Evolutionary conservation across 2,329 filamentous ascomycete genomes (phyloP).

Genomic region (Dothiorella sarmentorum): DNA sequence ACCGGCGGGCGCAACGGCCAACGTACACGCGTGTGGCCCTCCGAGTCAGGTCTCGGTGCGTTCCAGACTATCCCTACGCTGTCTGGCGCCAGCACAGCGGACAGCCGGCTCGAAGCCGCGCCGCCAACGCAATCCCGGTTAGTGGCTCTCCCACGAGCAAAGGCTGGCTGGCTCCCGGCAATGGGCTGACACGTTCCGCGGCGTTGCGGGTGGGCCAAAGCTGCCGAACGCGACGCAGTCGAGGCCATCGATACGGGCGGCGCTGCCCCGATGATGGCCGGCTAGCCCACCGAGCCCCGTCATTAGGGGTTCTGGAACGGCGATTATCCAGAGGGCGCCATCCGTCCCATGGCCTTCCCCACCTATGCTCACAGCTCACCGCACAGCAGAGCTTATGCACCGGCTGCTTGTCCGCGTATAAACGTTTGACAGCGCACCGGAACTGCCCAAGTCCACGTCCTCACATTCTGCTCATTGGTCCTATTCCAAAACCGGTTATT

Average conservation of each 20-base stretch:
- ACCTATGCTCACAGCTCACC: constrained; percentile 16
- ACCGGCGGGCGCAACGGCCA: constrained; percentile 9
- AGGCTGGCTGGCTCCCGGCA: constrained; percentile 4
- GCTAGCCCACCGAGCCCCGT: neutral
- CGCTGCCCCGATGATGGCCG: neutral
- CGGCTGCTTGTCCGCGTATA: constrained; percentile 27
- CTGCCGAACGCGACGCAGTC: constrained; percentile 7
- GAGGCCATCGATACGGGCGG: constrained; percentile 6
- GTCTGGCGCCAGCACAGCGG: constrained; percentile 3
- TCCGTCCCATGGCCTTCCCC: constrained; percentile 11
- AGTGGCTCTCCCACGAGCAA: neutral
- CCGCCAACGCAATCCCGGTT: constrained; percentile 4
- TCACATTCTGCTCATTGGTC: constrained; percentile 13
- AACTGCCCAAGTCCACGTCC: constrained; percentile 19
- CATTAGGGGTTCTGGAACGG: constrained; percentile 10
- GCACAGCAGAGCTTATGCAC: constrained; percentile 17
- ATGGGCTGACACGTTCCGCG: constrained; percentile 8
- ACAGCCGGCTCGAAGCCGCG: constrained; percentile 12
- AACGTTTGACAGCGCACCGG: constrained; percentile 39
- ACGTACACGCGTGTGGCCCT: neutral
- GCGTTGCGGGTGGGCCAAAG: neutral
- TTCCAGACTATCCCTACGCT: constrained; percentile 6
- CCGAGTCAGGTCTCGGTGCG: constrained; percentile 3
- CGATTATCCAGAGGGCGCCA: constrained; percentile 3
- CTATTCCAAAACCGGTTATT: constrained; percentile 18